Evolutionary conservation across 1,284 basidiomycete genomes (phyloP).

Genomic region (Phenoliferia sp.): DNA sequence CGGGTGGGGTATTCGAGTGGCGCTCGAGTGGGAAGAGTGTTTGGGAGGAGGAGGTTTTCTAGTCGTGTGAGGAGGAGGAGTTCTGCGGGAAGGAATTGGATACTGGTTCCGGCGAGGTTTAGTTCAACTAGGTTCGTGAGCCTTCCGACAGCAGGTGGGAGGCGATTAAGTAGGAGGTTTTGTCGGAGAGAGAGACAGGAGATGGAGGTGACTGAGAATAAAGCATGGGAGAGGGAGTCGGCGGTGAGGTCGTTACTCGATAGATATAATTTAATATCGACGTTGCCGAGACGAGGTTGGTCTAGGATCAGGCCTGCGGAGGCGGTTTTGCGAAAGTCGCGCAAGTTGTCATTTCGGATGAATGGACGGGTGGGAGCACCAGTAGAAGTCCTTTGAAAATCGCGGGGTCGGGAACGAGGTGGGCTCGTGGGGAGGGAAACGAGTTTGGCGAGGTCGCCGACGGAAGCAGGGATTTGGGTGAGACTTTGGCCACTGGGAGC

Average conservation of each 20-base stretch:
- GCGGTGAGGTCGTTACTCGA: conserved; percentile 24
- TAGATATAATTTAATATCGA: background rate
- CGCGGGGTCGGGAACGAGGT: too few relatives aligned
- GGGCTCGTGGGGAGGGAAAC: background rate
- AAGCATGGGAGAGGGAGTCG: conserved; percentile 21
- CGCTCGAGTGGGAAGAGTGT: background rate
- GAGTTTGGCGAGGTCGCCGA: background rate
- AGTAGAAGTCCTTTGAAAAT: background rate
- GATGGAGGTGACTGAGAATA: conserved; percentile 30
- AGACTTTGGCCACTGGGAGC: background rate
- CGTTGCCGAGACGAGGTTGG: background rate
- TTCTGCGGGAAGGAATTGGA: conserved; percentile 33
- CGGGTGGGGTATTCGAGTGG: background rate
- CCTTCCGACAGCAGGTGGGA: conserved; percentile 30
- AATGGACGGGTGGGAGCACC: background rate
- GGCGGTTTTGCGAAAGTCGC: background rate
- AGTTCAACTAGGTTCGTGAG: conserved; percentile 24
- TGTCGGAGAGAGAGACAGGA: conserved; percentile 22
- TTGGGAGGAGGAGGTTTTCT: background rate
- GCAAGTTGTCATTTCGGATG: background rate
- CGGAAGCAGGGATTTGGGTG: background rate
- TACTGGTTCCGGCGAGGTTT: conserved; percentile 23
- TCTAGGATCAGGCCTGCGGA: background rate
- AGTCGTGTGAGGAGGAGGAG: conserved; percentile 27
- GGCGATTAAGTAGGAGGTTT: conserved; percentile 21